These are phyloP conservation scores for Rhinocladiella similis DNA, from an alignment of 2,329 filamentous ascomycete genomes.

Conservation along the genomic window DNA sequence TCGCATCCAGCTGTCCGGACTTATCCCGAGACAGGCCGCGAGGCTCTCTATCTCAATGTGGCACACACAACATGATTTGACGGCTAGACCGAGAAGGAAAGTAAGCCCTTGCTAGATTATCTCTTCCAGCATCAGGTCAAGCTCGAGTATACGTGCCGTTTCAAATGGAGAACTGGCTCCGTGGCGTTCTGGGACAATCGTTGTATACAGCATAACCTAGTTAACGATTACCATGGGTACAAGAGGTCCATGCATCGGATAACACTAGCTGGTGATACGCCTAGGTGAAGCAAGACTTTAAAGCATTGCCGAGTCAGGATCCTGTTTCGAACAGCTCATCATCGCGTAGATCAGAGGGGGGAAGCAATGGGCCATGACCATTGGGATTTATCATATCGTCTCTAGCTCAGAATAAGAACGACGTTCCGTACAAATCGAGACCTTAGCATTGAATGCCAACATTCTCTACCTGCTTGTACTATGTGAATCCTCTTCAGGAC, in stretches of 20 bases:
- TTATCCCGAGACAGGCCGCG: constrained; percentile 35
- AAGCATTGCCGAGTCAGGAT: too few relatives aligned
- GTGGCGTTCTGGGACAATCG: constrained; percentile 55
- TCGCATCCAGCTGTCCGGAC: constrained; percentile 35
- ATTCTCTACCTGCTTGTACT: too few relatives aligned
- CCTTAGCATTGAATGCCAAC: too few relatives aligned
- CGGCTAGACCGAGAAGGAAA: constrained; percentile 27
- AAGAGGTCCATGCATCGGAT: constrained; percentile 7
- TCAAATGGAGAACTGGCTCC: constrained; percentile 51
- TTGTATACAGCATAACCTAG: constrained; percentile 22
- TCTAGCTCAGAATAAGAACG: too few relatives aligned
- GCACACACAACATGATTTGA: constrained; percentile 32
- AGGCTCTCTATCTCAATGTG: constrained; percentile 35
- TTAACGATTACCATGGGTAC: constrained; percentile 16
- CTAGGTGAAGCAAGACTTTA: too few relatives aligned
- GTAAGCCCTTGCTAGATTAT: constrained; percentile 23
- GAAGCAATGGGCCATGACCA: too few relatives aligned
- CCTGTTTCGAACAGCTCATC: too few relatives aligned
- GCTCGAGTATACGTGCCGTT: constrained; percentile 33
- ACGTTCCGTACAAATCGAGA: too few relatives aligned
- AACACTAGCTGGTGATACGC: constrained; percentile 8
- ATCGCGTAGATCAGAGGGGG: too few relatives aligned
- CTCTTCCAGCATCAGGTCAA: constrained; percentile 19
- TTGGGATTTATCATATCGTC: too few relatives aligned
- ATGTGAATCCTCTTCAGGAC: too few relatives aligned